A percentile compares a stretch with the other conserved stretches of the same genome.
Conservation (phyloP, 305 asterid genomes). For the Rubia balearica region DNA sequence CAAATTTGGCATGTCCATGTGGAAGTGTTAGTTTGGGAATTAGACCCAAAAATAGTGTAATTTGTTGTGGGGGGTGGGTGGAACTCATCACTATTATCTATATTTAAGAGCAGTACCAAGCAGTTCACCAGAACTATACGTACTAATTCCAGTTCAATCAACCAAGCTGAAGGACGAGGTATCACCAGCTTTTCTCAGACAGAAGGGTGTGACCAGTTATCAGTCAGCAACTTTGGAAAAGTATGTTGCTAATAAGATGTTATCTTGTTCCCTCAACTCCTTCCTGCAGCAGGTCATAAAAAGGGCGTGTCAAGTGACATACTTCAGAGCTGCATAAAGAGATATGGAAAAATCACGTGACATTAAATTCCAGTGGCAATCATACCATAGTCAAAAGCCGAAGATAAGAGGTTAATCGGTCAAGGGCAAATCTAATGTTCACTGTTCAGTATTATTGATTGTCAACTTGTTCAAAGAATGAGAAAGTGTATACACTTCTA, state of each 20-base stretch:
- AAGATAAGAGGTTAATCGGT: neutral
- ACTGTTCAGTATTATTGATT: neutral
- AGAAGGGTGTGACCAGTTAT: conserved; percentile 21
- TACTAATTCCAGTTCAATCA: neutral
- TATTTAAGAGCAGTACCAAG: neutral
- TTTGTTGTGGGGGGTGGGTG: too few relatives aligned
- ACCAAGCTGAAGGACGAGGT: neutral
- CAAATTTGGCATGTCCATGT: too few relatives aligned
- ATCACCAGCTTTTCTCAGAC: neutral
- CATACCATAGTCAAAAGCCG: too few relatives aligned
- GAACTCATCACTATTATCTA: too few relatives aligned
- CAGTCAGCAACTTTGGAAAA: conserved; percentile 35
- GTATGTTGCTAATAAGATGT: conserved; percentile 47
- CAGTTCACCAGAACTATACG: neutral
- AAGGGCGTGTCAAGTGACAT: neutral
- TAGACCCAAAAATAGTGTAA: too few relatives aligned
- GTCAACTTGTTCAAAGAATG: neutral
- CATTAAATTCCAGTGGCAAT: neutral
- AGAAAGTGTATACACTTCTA: neutral
- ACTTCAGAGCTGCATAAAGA: neutral
- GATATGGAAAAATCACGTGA: neutral
- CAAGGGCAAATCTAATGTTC: too few relatives aligned
- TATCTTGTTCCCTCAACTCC: conserved; percentile 42
- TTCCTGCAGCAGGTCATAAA: conserved; percentile 44
- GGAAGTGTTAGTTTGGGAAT: too few relatives aligned